phyloP scores from a whole-genome alignment of 2,329 filamentous ascomycete species.

The Nothophoma quercina region DNA sequence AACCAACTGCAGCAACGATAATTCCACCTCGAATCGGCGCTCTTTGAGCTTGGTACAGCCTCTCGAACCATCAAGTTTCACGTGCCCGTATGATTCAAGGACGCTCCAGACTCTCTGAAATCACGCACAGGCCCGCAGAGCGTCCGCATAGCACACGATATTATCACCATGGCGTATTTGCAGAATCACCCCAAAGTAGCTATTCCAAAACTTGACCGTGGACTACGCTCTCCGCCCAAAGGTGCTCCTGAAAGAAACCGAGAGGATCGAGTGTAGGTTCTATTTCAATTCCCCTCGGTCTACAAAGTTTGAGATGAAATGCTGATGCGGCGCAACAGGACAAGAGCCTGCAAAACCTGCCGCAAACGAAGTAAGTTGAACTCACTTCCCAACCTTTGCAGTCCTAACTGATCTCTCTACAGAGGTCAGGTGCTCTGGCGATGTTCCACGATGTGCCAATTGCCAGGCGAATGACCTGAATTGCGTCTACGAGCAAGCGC shows the following conservation, averaged over 20 bases:
- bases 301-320: neutral
- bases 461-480: slow-evolving; percentile 21
- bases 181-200: slow-evolving; percentile 20
- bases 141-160: neutral
- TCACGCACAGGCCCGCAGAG: neutral
- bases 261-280: slow-evolving; percentile 32
- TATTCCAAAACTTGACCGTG: slow-evolving; percentile 23
- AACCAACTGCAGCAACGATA: too few species aligned
- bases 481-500: slow-evolving; percentile 35
- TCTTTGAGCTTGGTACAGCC: too few species aligned
- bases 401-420: neutral
- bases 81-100: too few species aligned
- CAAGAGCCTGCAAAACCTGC: slow-evolving; percentile 34
- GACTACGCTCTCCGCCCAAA: slow-evolving; percentile 10
- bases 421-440: slow-evolving; percentile 39
- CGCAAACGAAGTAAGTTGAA: slow-evolving; percentile 30
- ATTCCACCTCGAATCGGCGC: too few species aligned
- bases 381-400: neutral
- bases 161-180: neutral
- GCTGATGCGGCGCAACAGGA: slow-evolving; percentile 11
- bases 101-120: too few species aligned
- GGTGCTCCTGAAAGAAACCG: slow-evolving; percentile 7
- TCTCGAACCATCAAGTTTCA: too few species aligned
- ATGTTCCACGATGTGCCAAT: slow-evolving; percentile 26
- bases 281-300: neutral